Conservation (phyloP, 1,139 yeast species). For the Nadsonia starkeyi-henricii region DNA sequence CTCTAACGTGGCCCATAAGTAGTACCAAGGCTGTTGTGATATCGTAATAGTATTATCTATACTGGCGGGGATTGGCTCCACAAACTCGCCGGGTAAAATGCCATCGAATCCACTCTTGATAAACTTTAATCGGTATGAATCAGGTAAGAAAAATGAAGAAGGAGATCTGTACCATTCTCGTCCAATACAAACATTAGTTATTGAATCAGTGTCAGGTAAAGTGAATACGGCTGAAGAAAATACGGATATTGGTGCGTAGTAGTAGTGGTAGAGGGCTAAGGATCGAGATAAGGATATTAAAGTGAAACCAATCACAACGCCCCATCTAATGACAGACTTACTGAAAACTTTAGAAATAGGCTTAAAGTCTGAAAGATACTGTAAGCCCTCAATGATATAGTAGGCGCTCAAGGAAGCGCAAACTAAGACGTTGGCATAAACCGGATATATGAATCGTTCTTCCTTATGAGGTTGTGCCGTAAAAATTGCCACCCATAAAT, state of each 20-base stretch:
- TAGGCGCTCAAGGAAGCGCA: conserved; percentile 43
- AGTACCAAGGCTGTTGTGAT: conserved; percentile 5
- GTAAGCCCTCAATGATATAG: conserved; percentile 14
- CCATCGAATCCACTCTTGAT: conserved; percentile 75
- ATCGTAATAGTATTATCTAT: neutral
- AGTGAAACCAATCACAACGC: neutral
- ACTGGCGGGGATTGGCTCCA: conserved; percentile 24
- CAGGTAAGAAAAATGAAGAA: conserved; percentile 65
- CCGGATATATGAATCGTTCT: conserved; percentile 79
- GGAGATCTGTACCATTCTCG: conserved; percentile 95
- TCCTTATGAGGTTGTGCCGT: conserved; percentile 80
- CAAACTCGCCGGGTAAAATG: conserved; percentile 74
- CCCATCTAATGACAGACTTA: neutral
- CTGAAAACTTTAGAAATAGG: conserved; percentile 1
- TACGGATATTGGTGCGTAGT: conserved; percentile 25
- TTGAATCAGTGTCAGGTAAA: conserved; percentile 23
- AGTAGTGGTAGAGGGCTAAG: conserved; percentile 21
- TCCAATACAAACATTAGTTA: conserved; percentile 64
- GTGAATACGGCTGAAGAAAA: conserved; percentile 11
- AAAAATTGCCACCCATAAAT: conserved; percentile 57
- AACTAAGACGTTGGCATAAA: conserved; percentile 54
- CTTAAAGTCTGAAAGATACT: neutral
- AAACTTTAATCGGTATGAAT: conserved; percentile 46
- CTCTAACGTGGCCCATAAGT: conserved; percentile 17
- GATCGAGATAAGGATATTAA: conserved; percentile 19